Base-by-base conservation (phyloP, 352 stramenopile species). In the Globisporangium perplexum region DNA sequence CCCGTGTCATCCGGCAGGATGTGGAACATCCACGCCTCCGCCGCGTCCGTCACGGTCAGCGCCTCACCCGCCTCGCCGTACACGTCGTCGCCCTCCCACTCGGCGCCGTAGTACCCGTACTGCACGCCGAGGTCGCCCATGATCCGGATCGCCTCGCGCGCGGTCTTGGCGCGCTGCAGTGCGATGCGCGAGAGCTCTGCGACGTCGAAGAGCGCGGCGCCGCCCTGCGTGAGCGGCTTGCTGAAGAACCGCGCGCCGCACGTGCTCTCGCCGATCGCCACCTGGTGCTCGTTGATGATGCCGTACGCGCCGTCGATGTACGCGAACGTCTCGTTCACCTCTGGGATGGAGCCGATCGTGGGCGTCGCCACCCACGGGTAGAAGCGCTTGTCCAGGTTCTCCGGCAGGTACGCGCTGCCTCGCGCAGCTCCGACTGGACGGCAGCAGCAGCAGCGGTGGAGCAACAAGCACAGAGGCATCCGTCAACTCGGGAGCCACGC, bases 1-100 rank as follows among this genome's bases (percentile, higher is more conserved):
- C 90, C 88, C 12, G 92, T 98, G 50, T 97, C 89, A 59, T 98
- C 93, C 0, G 93, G 86, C 35, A 98, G 55, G 45, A 98, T 96
- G 66, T 98, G 95, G 66, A 98, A 98, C 47, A 98, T 86, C 93
- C 93, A 98, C 31, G 78, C 89, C 55, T 98, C 91, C 20, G 76
- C 75, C 4, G 83, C 70, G 67, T 98, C 95, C 3, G 77, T 89
- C 14, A 98, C 86, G 1, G 78, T 95, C 20, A 98, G 77, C 26
- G 85, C 83, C 69, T 98, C 94, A 12, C 83, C 90, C 30, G 77
- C 88, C 55, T 96, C 88, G 49, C 76, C 71, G 50, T 77, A 78
- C 24, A 77, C 66, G 43, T 45, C 52, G 0, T 75, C 60, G 7
- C 72, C 72, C 61, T 96, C 86, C 82, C 82, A 96, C 36, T 76